Evolutionary conservation across 805 yeast genomes (phyloP), one percentile per base, ranked within the genome.

Genomic region (Metahyphopichia silvanorum): DNA sequence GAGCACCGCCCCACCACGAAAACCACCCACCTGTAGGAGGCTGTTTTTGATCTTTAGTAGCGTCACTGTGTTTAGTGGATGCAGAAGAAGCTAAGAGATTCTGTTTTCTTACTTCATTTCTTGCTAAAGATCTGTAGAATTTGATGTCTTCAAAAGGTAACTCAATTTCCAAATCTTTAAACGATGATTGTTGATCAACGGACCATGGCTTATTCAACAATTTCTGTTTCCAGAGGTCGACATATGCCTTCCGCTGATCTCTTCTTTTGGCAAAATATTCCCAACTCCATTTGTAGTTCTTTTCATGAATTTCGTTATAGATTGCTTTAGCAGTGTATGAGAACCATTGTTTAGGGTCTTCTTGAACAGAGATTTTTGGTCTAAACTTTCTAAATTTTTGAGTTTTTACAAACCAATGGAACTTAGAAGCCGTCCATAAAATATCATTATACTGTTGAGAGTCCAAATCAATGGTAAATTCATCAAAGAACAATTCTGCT

Each of bases 281-380:
- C 98, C 98, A 94, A 21, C 87, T 79, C 94, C 96, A 86, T 47
- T 75, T 77, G 45, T 79, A 74, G 51, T 85, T 78, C 47, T 73
- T 77, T 38, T 86, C 93, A 47, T 85, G 95, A 24, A 93, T 80
- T 51, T 88, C 96, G 36, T 77, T 68, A 27, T 77, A 58, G 2
- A 93, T 85, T 14, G 86, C 79, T n/a, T 71, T 59, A 1, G 86
- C 91, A 5, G 93, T 83, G 54, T 86, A 93, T 39, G 64, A 55
- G 47, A 93, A 76, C 98, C 98, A 93, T 23, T 73, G 79, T 29
- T 55, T 63, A 0, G 97, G 95, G 42, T 79, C 74, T 25, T 86
- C 86, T 14, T 49, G 41, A 2, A 70, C 65, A 0, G 72, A n/a
- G 3, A 46, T 46, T 28, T 57, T 60, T 3, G 98, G 98, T 41